These are phyloP conservation scores for Neoboletus brunneissimus DNA, from an alignment of 768 basidiomycete genomes.

Conservation along the genomic window DNA sequence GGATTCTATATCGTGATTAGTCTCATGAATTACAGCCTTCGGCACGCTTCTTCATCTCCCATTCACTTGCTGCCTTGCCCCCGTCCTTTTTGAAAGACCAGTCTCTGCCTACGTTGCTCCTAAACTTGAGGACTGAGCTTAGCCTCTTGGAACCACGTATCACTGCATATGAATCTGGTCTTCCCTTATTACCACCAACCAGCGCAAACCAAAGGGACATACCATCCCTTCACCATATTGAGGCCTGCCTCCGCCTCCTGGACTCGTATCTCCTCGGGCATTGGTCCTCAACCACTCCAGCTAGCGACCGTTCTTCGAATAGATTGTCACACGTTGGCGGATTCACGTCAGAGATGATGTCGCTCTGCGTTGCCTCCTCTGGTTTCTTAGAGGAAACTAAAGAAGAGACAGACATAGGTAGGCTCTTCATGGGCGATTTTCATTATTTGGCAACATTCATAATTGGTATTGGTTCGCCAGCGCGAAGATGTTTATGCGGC, in stretches of 20 bases:
- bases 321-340: constrained; percentile 12
- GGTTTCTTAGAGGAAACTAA: constrained; percentile 29
- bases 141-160: constrained; percentile 38
- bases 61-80: constrained; percentile 48
- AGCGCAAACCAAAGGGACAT: constrained; percentile 15
- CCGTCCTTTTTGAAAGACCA: constrained; percentile 38
- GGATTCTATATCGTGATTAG: neutral
- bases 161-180: constrained; percentile 39
- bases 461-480: constrained; percentile 20
- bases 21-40: constrained; percentile 42
- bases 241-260: constrained; percentile 56
- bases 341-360: constrained; percentile 47
- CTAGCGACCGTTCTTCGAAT: constrained; percentile 13
- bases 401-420: constrained; percentile 20
- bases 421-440: neutral
- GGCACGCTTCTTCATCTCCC: constrained; percentile 51
- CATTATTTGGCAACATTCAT: neutral
- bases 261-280: constrained; percentile 62
- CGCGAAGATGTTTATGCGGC: constrained; percentile 51
- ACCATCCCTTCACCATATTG: constrained; percentile 45
- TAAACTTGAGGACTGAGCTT: constrained; percentile 37
- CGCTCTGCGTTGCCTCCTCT: constrained; percentile 51
- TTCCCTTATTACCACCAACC: constrained; percentile 37
- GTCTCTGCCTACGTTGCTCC: constrained; percentile 32
- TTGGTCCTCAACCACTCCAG: constrained; percentile 38